Evolutionary conservation across 805 yeast species (phyloP), one percentile per base, ranked within the genome.

Genomic region (Nakazawaea peltata): DNA sequence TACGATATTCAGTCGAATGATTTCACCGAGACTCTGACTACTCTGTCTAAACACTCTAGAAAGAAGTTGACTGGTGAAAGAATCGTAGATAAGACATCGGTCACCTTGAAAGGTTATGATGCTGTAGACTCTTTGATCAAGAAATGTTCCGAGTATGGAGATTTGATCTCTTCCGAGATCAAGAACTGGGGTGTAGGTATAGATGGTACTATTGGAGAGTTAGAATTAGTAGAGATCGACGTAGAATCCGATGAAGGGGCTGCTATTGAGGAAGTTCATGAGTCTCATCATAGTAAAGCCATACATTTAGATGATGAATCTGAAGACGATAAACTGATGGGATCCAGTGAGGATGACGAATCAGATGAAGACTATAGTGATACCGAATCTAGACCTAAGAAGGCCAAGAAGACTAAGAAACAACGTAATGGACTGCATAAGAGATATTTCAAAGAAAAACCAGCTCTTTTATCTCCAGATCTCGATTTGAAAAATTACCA

Each of bases 111-210:
- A 48, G 97, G 97, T 4, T 92, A 92, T 54, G 80, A 78, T 42
- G 97, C 98, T 0, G 95, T 92, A 29, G 97, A 90, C 47, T 81
- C 94, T n/a, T 64, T 92, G 44, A 85, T 92, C 42, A 76, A 76
- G 40, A 73, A 77, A 45, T 92, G 99, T 61, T 76, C 87, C 8
- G 71, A 73, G 13, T 79, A 82, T 44, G 95, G 97, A 38, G 63
- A 68, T 12, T 54, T 65, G 6, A 86, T 92, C 39, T 67, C 86
- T 4, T 54, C 60, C 10, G 92, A 84, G 42, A 84, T 92, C 59
- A 65, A 64, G 32, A 68, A 71, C 41, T 90, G 98, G 98, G 97
- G 97, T 23, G 85, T 86, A n/a, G 68, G 73, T 31, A 68, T 80
- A 7, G 72, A 77, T 24, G 85, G 83, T 12, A 59, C 59, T 14